Percentiles rank a stretch among this genome's conserved stretches.
Conservation (phyloP, 495 filamentous ascomycete genomes). For the Schizothecium vesticola region DNA sequence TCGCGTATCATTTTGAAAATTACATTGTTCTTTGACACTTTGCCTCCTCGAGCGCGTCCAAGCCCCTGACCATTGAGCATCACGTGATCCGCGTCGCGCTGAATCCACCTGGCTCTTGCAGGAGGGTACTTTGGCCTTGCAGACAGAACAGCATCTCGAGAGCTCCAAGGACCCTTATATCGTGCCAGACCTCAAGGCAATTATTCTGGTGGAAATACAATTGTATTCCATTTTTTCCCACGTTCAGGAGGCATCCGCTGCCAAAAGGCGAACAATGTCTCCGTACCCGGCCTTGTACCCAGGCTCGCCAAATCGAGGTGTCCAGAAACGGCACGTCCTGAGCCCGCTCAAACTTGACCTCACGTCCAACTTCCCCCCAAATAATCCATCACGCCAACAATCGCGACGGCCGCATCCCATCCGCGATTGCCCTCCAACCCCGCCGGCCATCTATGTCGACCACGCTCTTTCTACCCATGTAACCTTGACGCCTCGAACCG, state of each 20-base stretch:
- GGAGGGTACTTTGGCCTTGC: neutral
- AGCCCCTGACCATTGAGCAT: neutral
- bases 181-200: neutral
- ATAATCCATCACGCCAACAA: conserved; percentile 36
- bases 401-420: conserved; percentile 35
- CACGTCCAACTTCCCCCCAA: conserved; percentile 37
- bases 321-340: conserved; percentile 28
- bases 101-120: neutral
- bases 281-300: neutral
- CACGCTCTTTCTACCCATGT: conserved; percentile 35
- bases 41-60: neutral
- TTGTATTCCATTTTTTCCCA: neutral
- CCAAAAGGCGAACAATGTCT: neutral
- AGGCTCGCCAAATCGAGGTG: conserved; percentile 8
- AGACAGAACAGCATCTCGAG: neutral
- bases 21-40: neutral
- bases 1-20: neutral
- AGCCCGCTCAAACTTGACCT: conserved; percentile 42
- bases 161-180: neutral
- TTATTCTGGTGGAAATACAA: neutral
- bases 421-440: conserved; percentile 27
- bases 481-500: conserved; percentile 32
- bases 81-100: neutral
- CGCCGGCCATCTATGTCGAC: conserved; percentile 37
- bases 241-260: neutral